Evolutionary conservation across 192 early-diverging fungal genomes (phyloP), one percentile per base, ranked within the genome.

Genomic region (Cetraspora pellucida): DNA sequence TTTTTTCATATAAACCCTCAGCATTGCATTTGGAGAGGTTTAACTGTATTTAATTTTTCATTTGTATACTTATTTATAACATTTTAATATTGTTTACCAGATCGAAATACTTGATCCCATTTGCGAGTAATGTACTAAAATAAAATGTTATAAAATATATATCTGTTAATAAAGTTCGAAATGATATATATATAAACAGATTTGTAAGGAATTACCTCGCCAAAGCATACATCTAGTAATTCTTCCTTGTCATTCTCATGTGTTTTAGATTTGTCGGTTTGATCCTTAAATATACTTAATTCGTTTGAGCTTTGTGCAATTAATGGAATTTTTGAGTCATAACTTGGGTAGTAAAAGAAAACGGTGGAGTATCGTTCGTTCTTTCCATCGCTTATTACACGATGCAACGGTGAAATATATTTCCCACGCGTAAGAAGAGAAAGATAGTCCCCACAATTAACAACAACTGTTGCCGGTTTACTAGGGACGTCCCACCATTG

Each of bases 401-500:
- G 80, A 72, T 91, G 90, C 68, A 88, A 70, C 2, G 90, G 90
- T 1, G 83, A 85, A 54, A 80, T 71, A 58, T 85, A 67, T 16
- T 77, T 63, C 4, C 89, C 89, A 19, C 80, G 73, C 8, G 88
- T 89, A 43, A 90, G 43, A 0, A 89, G 79, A 2, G 86, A 87
- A 44, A 90, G 72, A 69, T 88, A 91, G 74, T 91, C 90, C 10
- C 90, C 90, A 28, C 82, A 87, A 63, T 90, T 91, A 74, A 91
- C 86, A 50, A 91, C 81, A 19, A 87, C 81, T 17, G 81, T 84
- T 43, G 82, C 83, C 14, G 81, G 77, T 54, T 82, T 63, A 4
- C 86, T 81, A 13, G 83, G 77, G 19, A 90, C 80, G 37, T 89
- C 86, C 8, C 80, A 69, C 87, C 88, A 89, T 27, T 61, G 52